phyloP scores from a whole-genome alignment of 1,284 basidiomycete species.

The Ustilago xerochloae region DNA sequence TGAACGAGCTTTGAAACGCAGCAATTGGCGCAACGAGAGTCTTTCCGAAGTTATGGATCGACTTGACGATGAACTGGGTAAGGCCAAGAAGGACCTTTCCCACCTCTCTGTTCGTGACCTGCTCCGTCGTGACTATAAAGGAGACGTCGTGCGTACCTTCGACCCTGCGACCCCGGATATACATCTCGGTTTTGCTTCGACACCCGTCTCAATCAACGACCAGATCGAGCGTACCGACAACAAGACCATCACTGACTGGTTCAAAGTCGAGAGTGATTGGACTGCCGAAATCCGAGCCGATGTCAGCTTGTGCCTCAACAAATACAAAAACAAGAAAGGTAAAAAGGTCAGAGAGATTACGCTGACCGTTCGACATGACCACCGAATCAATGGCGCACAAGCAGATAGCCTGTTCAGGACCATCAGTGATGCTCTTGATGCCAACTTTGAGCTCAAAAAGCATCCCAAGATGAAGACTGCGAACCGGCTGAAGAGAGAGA shows the following conservation, averaged over 20 bases:
- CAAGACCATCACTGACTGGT: constrained; percentile 59
- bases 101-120: constrained; percentile 63
- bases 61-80: constrained; percentile 57
- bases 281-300: constrained; percentile 58
- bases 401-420: constrained; percentile 51
- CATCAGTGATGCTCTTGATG: constrained; percentile 33
- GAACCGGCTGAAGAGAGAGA: constrained; percentile 17
- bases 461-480: constrained; percentile 18
- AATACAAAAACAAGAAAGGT: constrained; percentile 36
- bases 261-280: constrained; percentile 57
- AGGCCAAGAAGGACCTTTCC: constrained; percentile 64
- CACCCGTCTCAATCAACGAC: constrained; percentile 64
- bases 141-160: constrained; percentile 61
- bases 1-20: constrained; percentile 25
- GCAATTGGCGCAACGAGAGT: constrained; percentile 49
- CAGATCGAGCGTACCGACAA: constrained; percentile 63
- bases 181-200: constrained; percentile 67
- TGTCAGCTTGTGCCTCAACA: constrained; percentile 52
- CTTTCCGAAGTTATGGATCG: constrained; percentile 56
- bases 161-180: constrained; percentile 57
- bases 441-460: constrained; percentile 15
- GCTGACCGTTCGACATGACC: constrained; percentile 48
- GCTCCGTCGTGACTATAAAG: constrained; percentile 69
- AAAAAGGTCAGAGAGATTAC: constrained; percentile 53
- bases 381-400: constrained; percentile 34